Evolutionary conservation across 1,284 basidiomycete species (phyloP), one percentile per base, ranked within the genome.

Genomic region (Erythrobasidium hasegawianum): DNA sequence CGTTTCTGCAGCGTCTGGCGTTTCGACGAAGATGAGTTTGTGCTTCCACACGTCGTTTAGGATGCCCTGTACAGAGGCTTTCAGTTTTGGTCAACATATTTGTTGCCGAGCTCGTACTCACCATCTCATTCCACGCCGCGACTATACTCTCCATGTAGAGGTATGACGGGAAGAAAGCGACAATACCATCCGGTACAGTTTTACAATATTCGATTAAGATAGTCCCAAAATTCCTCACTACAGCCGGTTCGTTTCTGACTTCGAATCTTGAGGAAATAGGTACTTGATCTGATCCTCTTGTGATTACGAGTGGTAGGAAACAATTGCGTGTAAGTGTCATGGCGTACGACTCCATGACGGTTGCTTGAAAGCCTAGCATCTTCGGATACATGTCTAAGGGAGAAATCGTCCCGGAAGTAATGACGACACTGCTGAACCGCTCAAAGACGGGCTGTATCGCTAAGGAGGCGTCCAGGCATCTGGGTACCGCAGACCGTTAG

Each of bases 131-230:
- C 96, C 96, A 99, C 13, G 96, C 96, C 1, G 93, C 92, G 20
- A 98, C 96, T 71, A 99, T 99, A 39, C 90, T 94, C 79, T 99
- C 96, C 96, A 99, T 99, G 79, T 99, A 99, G 26, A 99, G 85
- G 80, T 99, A 99, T 76, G 90, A 94, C 16, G 96, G 96, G 80
- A 99, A 99, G 83, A 99, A 99, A 8, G 94, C 95, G 38, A 97
- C 96, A 69, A 99, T 90, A n/a, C 96, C 96, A 78, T 99, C 96
- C 5, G 96, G 96, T 0, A 98, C 92, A 61, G 91, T 92, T 77
- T 94, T 95, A 78, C 90, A 90, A 80, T 97, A 97, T 78, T 99
- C 96, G 74, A 97, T 87, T 40, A 99, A 84, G 77, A 99, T 97
- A 75, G 89, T 96, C 40, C 96, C 96, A 76, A 97, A 99, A 78